Conservation (phyloP, 208 protist genomes). For the Trypanosoma caninum region DNA sequence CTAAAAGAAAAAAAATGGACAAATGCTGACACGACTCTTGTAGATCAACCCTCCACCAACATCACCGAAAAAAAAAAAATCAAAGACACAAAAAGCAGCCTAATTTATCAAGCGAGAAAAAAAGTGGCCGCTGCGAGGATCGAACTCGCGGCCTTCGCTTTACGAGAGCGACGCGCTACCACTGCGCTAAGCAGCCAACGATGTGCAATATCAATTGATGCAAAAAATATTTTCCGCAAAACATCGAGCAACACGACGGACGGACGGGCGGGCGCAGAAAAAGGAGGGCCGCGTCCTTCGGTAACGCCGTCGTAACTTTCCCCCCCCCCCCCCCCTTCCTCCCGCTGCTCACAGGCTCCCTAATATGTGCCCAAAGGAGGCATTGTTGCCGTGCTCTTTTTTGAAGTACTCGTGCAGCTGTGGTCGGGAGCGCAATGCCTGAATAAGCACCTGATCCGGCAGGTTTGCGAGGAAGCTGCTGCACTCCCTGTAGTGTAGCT, state of each 20-base stretch:
- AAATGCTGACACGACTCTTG: too few relatives aligned
- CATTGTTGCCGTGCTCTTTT: conserved; percentile 78
- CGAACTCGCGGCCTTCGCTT: conserved; percentile 94
- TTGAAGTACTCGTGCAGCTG: conserved; percentile 48
- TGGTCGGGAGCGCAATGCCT: conserved; percentile 48
- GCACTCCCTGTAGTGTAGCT: conserved; percentile 72
- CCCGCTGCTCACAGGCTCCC: conserved; percentile 33
- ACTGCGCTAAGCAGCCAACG: conserved; percentile 94
- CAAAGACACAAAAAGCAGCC: not conserved
- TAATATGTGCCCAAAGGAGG: conserved; percentile 66
- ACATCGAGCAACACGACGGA: too few relatives aligned
- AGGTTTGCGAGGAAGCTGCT: conserved; percentile 68
- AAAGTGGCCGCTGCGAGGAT: conserved; percentile 91
- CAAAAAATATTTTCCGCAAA: too few relatives aligned
- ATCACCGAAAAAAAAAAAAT: not conserved
- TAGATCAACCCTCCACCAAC: too few relatives aligned
- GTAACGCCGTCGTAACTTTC: not conserved
- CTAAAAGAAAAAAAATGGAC: too few relatives aligned
- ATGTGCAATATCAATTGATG: too few relatives aligned
- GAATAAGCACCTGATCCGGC: conserved; percentile 65
- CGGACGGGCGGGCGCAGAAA: conserved; percentile 5
- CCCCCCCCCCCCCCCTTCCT: not conserved
- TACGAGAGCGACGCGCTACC: conserved; percentile 94
- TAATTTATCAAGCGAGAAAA: not conserved
- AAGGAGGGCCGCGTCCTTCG: too few relatives aligned